These are phyloP conservation scores for Neonectria neomacrospora DNA, from an alignment of 2,329 filamentous ascomycete genomes.

Conservation along the genomic window DNA sequence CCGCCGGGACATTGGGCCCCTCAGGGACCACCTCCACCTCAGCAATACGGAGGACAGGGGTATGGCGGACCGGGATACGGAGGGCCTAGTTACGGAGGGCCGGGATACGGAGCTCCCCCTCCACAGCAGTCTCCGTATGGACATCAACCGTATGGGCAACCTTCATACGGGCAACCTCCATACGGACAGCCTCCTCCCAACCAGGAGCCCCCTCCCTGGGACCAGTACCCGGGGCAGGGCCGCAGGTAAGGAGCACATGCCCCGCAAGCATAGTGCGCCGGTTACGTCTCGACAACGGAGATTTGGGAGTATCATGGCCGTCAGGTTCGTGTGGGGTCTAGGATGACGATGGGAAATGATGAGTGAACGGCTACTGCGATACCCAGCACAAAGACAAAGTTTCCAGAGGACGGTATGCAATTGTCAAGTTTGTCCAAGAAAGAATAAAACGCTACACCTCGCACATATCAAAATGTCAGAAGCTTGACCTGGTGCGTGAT, in stretches of 20 bases:
- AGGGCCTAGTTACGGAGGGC: constrained; percentile 19
- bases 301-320: neutral
- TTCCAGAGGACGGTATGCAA: constrained; percentile 20
- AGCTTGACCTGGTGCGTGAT: neutral
- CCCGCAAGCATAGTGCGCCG: neutral
- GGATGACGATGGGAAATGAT: neutral
- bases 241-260: constrained; percentile 46
- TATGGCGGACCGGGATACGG: constrained; percentile 30
- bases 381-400: constrained; percentile 19
- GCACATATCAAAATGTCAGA: constrained; percentile 10
- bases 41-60: constrained; percentile 45
- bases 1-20: constrained; percentile 47
- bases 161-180: constrained; percentile 40
- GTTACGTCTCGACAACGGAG: constrained; percentile 5
- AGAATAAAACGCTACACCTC: constrained; percentile 6
- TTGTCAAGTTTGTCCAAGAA: constrained; percentile 20
- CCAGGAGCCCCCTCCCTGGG: constrained; percentile 48
- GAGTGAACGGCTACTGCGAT: constrained; percentile 19
- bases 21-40: constrained; percentile 38
- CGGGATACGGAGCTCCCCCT: constrained; percentile 36
- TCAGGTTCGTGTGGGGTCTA: constrained; percentile 3
- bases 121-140: constrained; percentile 39
- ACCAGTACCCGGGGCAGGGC: constrained; percentile 53
- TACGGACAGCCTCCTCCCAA: constrained; percentile 27
- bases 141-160: constrained; percentile 38